Evolutionary conservation across 352 stramenopile species (phyloP).

Genomic region (Pythium brachiatum): DNA sequence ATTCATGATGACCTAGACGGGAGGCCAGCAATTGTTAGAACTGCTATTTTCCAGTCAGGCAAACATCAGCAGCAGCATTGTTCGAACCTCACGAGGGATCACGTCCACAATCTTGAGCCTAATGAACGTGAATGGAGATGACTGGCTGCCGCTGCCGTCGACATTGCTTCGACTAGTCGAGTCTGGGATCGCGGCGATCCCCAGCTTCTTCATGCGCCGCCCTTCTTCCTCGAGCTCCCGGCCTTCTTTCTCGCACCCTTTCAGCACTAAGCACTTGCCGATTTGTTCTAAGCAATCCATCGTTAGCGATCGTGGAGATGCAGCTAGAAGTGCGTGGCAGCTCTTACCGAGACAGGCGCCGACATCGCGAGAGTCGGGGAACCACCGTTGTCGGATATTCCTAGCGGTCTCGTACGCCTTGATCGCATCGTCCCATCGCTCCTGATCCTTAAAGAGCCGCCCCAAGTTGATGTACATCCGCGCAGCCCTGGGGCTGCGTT

Average conservation of each 20-base stretch:
- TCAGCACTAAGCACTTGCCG: conserved; percentile 54
- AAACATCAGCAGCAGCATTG: neutral
- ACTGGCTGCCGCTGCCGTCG: neutral
- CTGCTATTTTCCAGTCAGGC: no score
- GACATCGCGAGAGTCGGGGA: conserved; percentile 68
- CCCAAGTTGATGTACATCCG: conserved; percentile 71
- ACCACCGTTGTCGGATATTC: conserved; percentile 68
- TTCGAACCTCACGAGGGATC: conserved; percentile 15
- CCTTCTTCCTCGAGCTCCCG: conserved; percentile 46
- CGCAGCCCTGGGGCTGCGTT: conserved; percentile 61
- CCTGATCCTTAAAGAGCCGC: conserved; percentile 61
- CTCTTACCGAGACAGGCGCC: conserved; percentile 60
- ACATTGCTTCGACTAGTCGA: neutral
- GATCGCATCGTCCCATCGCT: conserved; percentile 65
- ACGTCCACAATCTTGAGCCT: conserved; percentile 17
- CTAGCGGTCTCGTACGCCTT: conserved; percentile 49
- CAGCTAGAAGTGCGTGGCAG: no score
- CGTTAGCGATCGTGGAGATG: no score
- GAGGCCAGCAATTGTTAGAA: no score
- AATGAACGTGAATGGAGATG: conserved; percentile 6
- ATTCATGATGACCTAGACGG: conserved; percentile 32
- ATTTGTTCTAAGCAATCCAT: conserved; percentile 56
- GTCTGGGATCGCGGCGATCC: conserved; percentile 19
- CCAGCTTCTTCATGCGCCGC: conserved; percentile 54
- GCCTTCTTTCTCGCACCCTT: conserved; percentile 56